Base-by-base conservation (phyloP, 73 alveolate species). In the Breviolum minutum region DNA sequence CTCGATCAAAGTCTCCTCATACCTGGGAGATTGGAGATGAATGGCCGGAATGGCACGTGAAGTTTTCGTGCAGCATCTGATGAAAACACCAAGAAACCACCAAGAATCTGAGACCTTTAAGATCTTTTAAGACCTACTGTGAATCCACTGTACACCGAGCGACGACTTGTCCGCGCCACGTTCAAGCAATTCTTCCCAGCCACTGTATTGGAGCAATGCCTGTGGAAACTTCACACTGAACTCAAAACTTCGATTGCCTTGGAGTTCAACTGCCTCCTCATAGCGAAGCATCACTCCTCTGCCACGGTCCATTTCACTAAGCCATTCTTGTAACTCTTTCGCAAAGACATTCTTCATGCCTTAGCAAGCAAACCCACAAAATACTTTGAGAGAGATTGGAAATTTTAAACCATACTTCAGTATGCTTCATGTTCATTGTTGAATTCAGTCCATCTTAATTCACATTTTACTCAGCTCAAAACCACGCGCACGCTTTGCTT, bases 401-500 rank as follows among this genome's bases (percentile, higher is more conserved):
- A 40, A 3, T 40, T 40, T 40, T 3, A 40, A 40, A 40, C 54
- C 54, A 40, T 22, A 8, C 81, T 22, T 71, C 81, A 71, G 0
- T 8, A 20, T 26, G 3, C 83, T 73, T 19, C 83, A 13, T 11
- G 30, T 13, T 73, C 30, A 8, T 48, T 10, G 16, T 73, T 73
- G 54, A 13, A 71, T 71, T 22, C 13, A 62, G 13, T 7, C 13
- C 82, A 13, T 32, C n/a, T 20, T 17, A 71, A 0, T 17, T 71
- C 30, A 12, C n/a, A 20, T 8, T 8, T 17, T 0, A 8, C 26
- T 27, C 24, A 77, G 86, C 63, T 77, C 63, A 61, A 61, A 77
- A 26, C 86, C 63, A n/a, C 86, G 27, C 86, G 62, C 63, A 30
- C 86, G 86, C 63, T 77, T 77, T 17, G 86, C 63, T 62, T n/a